Evolutionary conservation across 2,329 filamentous ascomycete genomes (phyloP).

Genomic region (Xylaria hypoxylon): DNA sequence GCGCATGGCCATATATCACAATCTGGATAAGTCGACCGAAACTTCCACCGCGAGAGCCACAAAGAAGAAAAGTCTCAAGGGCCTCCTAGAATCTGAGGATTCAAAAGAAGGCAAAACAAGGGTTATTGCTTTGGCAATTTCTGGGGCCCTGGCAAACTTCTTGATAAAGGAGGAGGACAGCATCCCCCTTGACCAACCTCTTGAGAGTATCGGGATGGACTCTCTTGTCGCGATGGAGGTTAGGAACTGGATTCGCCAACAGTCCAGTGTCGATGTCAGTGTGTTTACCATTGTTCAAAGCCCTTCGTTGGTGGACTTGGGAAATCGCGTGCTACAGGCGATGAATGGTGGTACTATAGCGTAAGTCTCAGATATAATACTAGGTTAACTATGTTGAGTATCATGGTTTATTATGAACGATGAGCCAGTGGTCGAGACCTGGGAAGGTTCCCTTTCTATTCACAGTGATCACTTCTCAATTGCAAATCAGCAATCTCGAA

Average conservation of each 20-base stretch:
- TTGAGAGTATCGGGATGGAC: conserved; percentile 25
- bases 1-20: conserved; percentile 19
- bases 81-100: background rate
- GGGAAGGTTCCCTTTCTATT: too few species aligned
- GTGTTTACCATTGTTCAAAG: conserved; percentile 20
- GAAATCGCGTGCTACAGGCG: too few species aligned
- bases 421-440: too few species aligned
- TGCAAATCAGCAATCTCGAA: too few species aligned
- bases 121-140: background rate
- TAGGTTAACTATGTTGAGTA: too few species aligned
- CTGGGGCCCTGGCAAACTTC: conserved; percentile 19
- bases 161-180: conserved; percentile 15
- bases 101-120: conserved; percentile 12
- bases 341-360: too few species aligned
- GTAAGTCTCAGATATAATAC: too few species aligned
- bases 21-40: background rate
- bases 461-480: too few species aligned
- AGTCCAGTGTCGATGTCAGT: conserved; percentile 7
- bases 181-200: conserved; percentile 1
- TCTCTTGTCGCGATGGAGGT: conserved; percentile 34
- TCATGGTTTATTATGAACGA: too few species aligned
- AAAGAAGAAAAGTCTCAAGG: background rate
- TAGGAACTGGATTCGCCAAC: conserved; percentile 22
- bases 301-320: background rate
- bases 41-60: background rate